Evolutionary conservation across 257 asterid species (phyloP).

Genomic region (Solanum habrochaites): DNA sequence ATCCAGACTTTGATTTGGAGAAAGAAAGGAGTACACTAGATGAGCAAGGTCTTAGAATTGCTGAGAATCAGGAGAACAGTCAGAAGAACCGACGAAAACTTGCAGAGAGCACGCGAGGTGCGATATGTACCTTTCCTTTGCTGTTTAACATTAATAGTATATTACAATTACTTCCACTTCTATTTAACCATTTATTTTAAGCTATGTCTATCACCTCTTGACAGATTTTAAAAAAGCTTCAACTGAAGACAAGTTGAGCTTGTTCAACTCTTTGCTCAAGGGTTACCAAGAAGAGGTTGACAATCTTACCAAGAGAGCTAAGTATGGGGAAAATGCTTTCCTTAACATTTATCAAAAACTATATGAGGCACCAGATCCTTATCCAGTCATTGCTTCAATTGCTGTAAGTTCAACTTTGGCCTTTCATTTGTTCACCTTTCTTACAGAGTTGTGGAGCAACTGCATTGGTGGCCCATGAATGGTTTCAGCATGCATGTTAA

Average conservation of each 20-base stretch:
- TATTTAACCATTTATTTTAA: not conserved
- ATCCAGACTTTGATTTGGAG: conserved; percentile 89
- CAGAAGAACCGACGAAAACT: conserved; percentile 97
- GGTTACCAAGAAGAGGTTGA: conserved; percentile 99
- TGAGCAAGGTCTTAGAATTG: conserved; percentile 93
- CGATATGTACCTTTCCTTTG: not conserved
- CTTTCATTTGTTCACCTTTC: not conserved
- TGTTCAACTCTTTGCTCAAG: conserved; percentile 85
- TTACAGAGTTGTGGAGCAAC: not conserved
- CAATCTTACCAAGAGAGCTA: conserved; percentile 93
- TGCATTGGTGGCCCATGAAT: not conserved
- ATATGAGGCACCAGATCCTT: conserved; percentile 98
- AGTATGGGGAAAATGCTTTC: conserved; percentile 93
- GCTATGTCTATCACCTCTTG: conserved; percentile 4
- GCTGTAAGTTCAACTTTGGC: conserved; percentile 46
- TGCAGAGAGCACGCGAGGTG: conserved; percentile 99
- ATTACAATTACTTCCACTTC: not conserved
- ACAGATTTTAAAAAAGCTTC: conserved; percentile 96
- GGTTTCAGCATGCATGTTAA: not conserved
- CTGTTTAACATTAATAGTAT: not conserved
- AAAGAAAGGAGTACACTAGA: conserved; percentile 78
- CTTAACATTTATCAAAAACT: conserved; percentile 96
- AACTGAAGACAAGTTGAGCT: conserved; percentile 64
- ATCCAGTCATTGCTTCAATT: conserved; percentile 66
- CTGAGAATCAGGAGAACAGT: conserved; percentile 98